Evolutionary conservation across 2,329 filamentous ascomycete genomes (phyloP).

Genomic region (Colletotrichum gloeosporioides): DNA sequence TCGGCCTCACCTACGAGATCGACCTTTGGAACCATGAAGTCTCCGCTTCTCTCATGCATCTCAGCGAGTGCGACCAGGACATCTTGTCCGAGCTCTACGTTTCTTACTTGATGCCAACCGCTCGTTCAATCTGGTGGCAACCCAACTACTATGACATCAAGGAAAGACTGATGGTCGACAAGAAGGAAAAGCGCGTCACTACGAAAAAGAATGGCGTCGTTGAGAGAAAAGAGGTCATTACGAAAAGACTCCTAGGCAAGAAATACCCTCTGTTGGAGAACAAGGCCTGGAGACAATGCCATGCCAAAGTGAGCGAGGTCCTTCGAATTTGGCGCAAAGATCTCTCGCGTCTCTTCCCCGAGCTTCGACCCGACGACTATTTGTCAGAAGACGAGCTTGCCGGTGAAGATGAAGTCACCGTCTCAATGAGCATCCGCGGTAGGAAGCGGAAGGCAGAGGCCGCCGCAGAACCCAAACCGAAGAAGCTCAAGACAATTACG

Average conservation of each 20-base stretch:
- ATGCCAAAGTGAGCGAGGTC: neutral
- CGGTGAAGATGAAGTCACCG: neutral
- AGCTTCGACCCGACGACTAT: neutral
- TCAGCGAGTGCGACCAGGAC: neutral
- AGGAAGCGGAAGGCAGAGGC: neutral
- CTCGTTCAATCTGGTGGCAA: slow-evolving; percentile 5
- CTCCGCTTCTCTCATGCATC: neutral
- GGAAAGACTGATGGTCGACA: neutral
- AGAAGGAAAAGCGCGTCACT: neutral
- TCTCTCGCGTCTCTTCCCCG: neutral
- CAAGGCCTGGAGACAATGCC: neutral
- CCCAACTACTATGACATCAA: neutral
- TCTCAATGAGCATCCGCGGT: neutral
- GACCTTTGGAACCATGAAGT: neutral
- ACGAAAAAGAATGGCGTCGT: neutral
- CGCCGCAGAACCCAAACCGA: neutral
- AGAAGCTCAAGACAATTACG: neutral
- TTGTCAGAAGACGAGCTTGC: neutral
- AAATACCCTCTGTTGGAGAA: neutral
- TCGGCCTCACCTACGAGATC: slow-evolving; percentile 2
- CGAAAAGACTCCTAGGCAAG: neutral
- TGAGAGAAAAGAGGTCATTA: neutral
- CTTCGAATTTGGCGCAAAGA: slow-evolving; percentile 9
- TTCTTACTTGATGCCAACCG: neutral
- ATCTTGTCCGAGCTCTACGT: neutral